Evolutionary conservation across 2,329 filamentous ascomycete genomes (phyloP).

Genomic region (Ascomycota sp.): DNA sequence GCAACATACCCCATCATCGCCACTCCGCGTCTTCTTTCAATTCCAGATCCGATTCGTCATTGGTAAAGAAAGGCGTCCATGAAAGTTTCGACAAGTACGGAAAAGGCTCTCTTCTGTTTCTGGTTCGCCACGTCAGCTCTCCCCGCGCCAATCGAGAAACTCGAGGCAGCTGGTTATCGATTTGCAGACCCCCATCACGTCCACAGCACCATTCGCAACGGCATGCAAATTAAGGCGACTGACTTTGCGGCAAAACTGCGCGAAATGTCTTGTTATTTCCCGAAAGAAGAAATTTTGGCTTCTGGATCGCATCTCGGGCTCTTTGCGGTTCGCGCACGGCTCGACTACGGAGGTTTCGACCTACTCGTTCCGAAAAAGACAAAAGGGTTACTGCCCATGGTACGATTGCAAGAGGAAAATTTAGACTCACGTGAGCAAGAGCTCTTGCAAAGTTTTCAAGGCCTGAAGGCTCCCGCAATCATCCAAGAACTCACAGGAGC

Average conservation of each 20-base stretch:
- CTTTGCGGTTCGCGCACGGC: slow-evolving; percentile 31
- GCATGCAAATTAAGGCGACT: slow-evolving; percentile 47
- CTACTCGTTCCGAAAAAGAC: slow-evolving; percentile 34
- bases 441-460: slow-evolving; percentile 28
- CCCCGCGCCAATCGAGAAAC: slow-evolving; percentile 38
- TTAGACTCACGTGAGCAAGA: slow-evolving; percentile 32
- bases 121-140: slow-evolving; percentile 40
- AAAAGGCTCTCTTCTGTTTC: slow-evolving; percentile 58
- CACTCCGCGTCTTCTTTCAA: no score
- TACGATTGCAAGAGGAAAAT: slow-evolving; percentile 26
- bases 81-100: slow-evolving; percentile 20
- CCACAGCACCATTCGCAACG: slow-evolving; percentile 42
- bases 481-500: slow-evolving; percentile 15
- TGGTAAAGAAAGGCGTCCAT: slow-evolving; percentile 15
- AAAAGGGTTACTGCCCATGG: slow-evolving; percentile 37
- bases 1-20: no score
- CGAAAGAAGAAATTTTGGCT: slow-evolving; percentile 21
- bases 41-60: no score
- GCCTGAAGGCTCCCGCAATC: slow-evolving; percentile 16
- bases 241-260: slow-evolving; percentile 38
- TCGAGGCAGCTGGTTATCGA: slow-evolving; percentile 53
- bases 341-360: slow-evolving; percentile 34
- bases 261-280: slow-evolving; percentile 38
- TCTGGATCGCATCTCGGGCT: slow-evolving; percentile 34
- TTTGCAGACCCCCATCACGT: slow-evolving; percentile 53